Conservation (phyloP, 345 rosid genomes). For the Trapa bicornis region DNA sequence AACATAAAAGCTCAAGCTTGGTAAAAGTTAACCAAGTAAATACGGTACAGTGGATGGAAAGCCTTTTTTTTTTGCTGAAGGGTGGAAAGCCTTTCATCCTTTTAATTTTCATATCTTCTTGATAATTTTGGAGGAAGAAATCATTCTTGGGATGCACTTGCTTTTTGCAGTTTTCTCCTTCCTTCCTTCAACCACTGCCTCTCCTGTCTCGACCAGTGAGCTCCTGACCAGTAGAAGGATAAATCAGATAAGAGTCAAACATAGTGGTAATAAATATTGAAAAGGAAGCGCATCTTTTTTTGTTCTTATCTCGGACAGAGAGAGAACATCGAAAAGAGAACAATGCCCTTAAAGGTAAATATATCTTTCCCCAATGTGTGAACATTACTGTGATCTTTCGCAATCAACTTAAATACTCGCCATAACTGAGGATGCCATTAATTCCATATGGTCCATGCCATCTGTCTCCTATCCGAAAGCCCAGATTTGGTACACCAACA, state of each 20-base stretch:
- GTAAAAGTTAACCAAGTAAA: no score
- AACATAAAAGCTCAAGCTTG: no score
- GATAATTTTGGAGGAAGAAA: slow-evolving; percentile 31
- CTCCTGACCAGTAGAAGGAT: slow-evolving; percentile 15
- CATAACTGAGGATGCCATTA: no score
- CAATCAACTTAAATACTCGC: not conserved
- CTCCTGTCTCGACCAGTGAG: slow-evolving; percentile 2
- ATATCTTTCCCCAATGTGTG: not conserved
- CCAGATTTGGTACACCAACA: no score
- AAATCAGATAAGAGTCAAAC: no score
- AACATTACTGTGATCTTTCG: not conserved
- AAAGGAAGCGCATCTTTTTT: not conserved
- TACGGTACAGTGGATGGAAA: no score
- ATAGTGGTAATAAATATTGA: not conserved
- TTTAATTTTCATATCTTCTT: slow-evolving; percentile 16
- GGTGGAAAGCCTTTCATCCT: not conserved
- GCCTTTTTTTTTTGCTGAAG: no score
- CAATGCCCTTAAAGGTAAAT: not conserved
- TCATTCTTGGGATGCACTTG: slow-evolving; percentile 61
- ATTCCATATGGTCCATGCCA: no score
- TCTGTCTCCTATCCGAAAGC: no score
- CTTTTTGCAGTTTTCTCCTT: slow-evolving; percentile 22
- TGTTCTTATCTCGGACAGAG: not conserved
- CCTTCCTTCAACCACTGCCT: slow-evolving; percentile 9
- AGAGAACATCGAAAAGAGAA: not conserved